A percentile compares a stretch with the other conserved stretches of the same genome.
phyloP scores from a whole-genome alignment of 1,284 basidiomycete genomes.

The Grifola frondosa region DNA sequence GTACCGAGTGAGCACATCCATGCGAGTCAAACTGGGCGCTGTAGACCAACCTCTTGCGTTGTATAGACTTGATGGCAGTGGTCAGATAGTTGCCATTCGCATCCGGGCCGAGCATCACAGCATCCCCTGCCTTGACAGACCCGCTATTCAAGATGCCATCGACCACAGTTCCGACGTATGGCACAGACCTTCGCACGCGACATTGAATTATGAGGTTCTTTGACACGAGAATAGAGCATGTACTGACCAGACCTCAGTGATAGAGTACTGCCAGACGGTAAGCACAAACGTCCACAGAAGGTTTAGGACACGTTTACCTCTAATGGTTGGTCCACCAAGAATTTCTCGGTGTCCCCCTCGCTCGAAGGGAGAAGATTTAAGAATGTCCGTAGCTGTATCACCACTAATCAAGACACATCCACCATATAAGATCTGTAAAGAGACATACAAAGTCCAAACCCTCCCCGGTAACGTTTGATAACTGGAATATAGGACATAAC shows the following conservation, averaged over 20 bases:
- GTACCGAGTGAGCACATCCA: slow-evolving; percentile 5
- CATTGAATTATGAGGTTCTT: slow-evolving; percentile 6
- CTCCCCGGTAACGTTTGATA: slow-evolving; percentile 94
- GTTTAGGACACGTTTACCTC: slow-evolving; percentile 59
- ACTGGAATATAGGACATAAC: slow-evolving; percentile 89
- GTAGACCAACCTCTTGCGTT: slow-evolving; percentile 76
- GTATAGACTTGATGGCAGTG: slow-evolving; percentile 88
- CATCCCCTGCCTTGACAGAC: slow-evolving; percentile 74
- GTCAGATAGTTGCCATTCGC: slow-evolving; percentile 86
- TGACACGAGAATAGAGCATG: not conserved
- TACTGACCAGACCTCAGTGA: slow-evolving; percentile 70
- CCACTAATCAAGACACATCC: slow-evolving; percentile 2
- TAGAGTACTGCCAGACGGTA: slow-evolving; percentile 56
- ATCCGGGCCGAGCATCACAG: slow-evolving; percentile 89
- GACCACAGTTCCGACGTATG: slow-evolving; percentile 94
- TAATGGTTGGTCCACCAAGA: slow-evolving; percentile 81
- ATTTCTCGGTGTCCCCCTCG: slow-evolving; percentile 79
- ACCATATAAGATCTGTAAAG: not conserved
- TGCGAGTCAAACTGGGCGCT: not conserved
- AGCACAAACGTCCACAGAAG: slow-evolving; percentile 3
- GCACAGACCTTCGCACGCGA: slow-evolving; percentile 88
- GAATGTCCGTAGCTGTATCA: slow-evolving; percentile 70
- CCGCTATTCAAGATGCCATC: slow-evolving; percentile 88
- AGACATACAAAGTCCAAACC: slow-evolving; percentile 74
- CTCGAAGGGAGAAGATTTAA: slow-evolving; percentile 85